Evolutionary conservation across 2,329 filamentous ascomycete species (phyloP), one percentile per base, ranked within the genome.

Genomic region (Endoconidiophora laricicola): DNA sequence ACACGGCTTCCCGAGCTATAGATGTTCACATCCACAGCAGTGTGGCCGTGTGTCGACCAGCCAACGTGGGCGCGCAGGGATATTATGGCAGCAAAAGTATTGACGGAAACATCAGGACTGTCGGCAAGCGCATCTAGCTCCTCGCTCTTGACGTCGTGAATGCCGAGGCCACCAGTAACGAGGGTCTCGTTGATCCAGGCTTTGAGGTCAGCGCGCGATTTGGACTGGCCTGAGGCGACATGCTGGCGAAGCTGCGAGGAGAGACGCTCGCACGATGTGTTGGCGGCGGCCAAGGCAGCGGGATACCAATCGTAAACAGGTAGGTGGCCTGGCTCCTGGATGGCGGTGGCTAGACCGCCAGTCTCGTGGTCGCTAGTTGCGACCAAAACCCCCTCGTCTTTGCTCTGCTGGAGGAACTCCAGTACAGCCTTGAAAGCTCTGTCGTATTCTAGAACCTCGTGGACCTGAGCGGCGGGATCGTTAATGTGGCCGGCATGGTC

Each of bases 341-440:
- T 74, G 23, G 88, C 90, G 16, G 81, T 78, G 2, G 86, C 74
- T 2, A 98, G 71, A 41, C 91, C 91, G 24, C 91, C 91, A 1
- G 91, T 98, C 63, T 98, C 91, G 62, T 98, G 91, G 65, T 98
- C 91, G 52, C 86, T 94, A 2, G 91, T 98, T 53, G 79, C 79
- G 40, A 98, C 83, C 57, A 98, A 73, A 7, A 95, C 74, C 23
- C 83, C 85, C 24, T 88, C 79, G 0, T 78, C 79, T 44, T 79
- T 67, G 58, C 79, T 84, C 29, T 79, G 66, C 44, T 86, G 74
- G 52, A 98, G 72, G 61, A 95, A 98, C 52, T 94, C 81, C 10
- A 94, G 65, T 0, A 94, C 90, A 4, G 77, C 73, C 57, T 81
- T 71, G 65, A 98, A 93, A 1, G 91, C 74, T 63, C 76, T 79